phyloP scores from a whole-genome alignment of 139 green algal genomes.

The Gonium pectorale region DNA sequence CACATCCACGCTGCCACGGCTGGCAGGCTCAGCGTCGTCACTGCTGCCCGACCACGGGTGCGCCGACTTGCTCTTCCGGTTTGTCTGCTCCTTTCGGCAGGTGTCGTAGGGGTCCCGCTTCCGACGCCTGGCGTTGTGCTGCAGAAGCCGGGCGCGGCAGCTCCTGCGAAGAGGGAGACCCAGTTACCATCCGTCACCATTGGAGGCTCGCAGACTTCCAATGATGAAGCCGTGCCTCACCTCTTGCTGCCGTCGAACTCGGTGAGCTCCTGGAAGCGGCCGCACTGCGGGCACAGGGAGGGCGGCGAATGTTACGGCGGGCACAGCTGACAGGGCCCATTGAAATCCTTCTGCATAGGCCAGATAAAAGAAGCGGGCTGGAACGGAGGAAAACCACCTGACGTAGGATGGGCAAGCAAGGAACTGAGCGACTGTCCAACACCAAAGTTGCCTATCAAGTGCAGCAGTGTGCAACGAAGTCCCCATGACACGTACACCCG shows the following conservation, averaged over 20 bases:
- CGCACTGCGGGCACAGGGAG: conserved; percentile 27
- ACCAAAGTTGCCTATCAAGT: no score
- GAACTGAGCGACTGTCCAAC: no score
- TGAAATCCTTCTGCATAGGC: no score
- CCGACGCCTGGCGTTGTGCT: conserved; percentile 43
- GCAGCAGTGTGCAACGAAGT: no score
- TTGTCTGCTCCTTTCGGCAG: neutral
- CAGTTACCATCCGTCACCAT: no score
- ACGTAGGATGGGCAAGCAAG: neutral
- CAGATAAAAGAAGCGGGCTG: no score
- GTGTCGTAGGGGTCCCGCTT: conserved; percentile 38
- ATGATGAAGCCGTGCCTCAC: no score
- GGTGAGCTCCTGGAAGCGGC: conserved; percentile 26
- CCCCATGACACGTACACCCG: no score
- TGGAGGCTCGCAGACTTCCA: no score
- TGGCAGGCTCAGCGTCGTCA: neutral
- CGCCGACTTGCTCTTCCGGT: neutral
- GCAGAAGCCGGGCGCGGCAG: conserved; percentile 33
- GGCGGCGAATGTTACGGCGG: no score
- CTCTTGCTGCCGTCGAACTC: conserved; percentile 54
- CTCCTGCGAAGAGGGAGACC: conserved; percentile 41
- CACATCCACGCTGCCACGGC: neutral
- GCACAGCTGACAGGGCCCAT: no score
- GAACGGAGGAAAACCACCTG: no score
- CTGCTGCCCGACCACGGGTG: conserved; percentile 32